phyloP scores from a whole-genome alignment of 129 eudicot species.

The Ambrosia artemisiifolia region DNA sequence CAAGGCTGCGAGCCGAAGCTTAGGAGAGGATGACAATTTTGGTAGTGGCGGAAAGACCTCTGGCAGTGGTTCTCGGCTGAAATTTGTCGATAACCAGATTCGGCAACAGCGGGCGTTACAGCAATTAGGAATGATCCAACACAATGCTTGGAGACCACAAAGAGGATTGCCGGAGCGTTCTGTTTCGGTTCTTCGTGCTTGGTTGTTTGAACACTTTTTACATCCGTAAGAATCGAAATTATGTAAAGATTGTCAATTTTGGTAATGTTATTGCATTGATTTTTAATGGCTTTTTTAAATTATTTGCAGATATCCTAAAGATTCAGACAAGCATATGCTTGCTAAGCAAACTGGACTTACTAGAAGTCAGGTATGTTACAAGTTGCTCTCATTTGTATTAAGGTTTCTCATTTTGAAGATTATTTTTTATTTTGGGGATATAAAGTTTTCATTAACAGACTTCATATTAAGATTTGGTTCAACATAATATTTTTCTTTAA shows the following conservation, averaged over 20 bases:
- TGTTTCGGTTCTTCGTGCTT: constrained; percentile 94
- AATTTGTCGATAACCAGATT: constrained; percentile 74
- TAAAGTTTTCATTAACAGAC: too few species aligned
- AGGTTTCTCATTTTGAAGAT: too few species aligned
- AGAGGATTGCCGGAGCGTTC: constrained; percentile 92
- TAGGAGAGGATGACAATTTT: constrained; percentile 71
- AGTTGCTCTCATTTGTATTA: background rate
- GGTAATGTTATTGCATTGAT: background rate
- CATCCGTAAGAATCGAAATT: constrained; percentile 69
- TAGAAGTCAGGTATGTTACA: constrained; percentile 66
- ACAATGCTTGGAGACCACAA: constrained; percentile 97
- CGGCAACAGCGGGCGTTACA: constrained; percentile 89
- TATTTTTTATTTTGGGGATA: too few species aligned
- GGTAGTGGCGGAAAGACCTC: constrained; percentile 32
- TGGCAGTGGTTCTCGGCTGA: constrained; percentile 59
- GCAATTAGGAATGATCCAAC: constrained; percentile 89
- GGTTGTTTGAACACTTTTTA: constrained; percentile 94
- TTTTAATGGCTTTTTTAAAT: background rate
- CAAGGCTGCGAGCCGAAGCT: constrained; percentile 52
- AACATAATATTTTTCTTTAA: too few species aligned
- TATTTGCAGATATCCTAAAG: constrained; percentile 75
- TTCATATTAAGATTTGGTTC: too few species aligned
- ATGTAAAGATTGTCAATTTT: background rate
- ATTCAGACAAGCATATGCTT: constrained; percentile 84
- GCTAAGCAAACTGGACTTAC: constrained; percentile 93